Base-by-base conservation (phyloP, 768 basidiomycete genomes). In the Plicaturopsis crispa region DNA sequence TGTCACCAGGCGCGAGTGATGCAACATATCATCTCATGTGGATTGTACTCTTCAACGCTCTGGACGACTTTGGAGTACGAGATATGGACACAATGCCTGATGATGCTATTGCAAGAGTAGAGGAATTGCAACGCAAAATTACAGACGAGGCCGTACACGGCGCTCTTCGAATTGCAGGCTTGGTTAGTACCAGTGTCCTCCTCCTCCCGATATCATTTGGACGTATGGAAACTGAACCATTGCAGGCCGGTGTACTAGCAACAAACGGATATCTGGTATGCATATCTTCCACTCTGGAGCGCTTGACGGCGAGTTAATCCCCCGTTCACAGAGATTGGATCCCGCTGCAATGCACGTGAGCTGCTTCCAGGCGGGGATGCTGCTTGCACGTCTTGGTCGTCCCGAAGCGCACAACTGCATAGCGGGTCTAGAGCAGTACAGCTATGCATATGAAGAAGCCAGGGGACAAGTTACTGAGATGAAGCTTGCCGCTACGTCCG, bases 21-120 rank as follows among this genome's bases (percentile, higher is more conserved):
- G 85, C 87, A 20, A 88, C 84, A 20, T 93, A 86, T 55, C 91
- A 96, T 61, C 76, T 84, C 49, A 83, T 93, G 77, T 94, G 88
- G 89, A 79, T 92, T 43, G 75, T 80, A 30, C 59, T 91, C 4
- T 84, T 85, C 57, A 78, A 71, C 45, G 89, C 90, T 1, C 60
- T 94, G 45, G 82, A 88, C 41, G 89, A 93, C 41, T 90, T 75
- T 52, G 89, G 89, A 8, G 68, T 94, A 41, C 77, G 76, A 44
- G 89, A 92, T 49, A 58, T 77, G 43, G 83, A 82, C 53, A 64
- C 72, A 33, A 53, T 62, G 7, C 52, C 60, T 18, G 51, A 58
- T 19, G 48, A 59, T 31, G 52, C 59, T 22, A 46, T 66, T 17
- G 47, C 56, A 14, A 69, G 77, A 39, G 76, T 85, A 33, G 80